Evolutionary conservation across 176 grass and related monocot species (phyloP).

Genomic region (Olyra latifolia): DNA sequence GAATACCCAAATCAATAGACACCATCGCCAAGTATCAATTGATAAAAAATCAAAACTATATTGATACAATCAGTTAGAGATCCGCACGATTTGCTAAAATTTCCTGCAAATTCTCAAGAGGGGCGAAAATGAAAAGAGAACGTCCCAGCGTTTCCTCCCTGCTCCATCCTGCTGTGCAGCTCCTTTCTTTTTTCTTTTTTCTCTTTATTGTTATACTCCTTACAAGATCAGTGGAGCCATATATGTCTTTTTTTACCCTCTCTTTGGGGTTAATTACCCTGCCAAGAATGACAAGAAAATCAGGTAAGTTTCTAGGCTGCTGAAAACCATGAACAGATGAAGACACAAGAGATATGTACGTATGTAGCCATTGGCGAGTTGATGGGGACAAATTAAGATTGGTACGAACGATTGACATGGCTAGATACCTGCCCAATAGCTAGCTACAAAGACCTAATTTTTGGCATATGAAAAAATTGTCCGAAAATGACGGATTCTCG

Average conservation of each 20-base stretch:
- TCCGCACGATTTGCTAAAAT: neutral
- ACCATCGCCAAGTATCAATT: neutral
- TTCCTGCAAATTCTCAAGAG: neutral
- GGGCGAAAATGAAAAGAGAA: neutral
- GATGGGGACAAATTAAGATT: constrained; percentile 33
- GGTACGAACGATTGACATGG: constrained; percentile 28
- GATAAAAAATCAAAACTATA: constrained; percentile 27
- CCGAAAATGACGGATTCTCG: constrained; percentile 26
- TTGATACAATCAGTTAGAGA: constrained; percentile 23
- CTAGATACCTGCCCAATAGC: neutral
- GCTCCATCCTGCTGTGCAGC: constrained; percentile 6
- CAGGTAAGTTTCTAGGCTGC: neutral
- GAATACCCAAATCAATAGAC: neutral
- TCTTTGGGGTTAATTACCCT: constrained; percentile 34
- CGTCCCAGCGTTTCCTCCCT: constrained; percentile 11
- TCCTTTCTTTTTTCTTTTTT: neutral
- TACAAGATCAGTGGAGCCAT: constrained; percentile 12
- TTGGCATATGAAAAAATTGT: neutral
- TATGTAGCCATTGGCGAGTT: constrained; percentile 25
- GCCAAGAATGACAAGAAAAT: constrained; percentile 20
- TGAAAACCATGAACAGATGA: constrained; percentile 7
- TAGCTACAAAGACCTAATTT: constrained; percentile 21
- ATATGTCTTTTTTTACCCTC: neutral
- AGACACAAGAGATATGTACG: constrained; percentile 21
- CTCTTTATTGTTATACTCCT: neutral